Evolutionary conservation across 2,329 filamentous ascomycete genomes (phyloP).

Genomic region (Colletotrichum tofieldiae): DNA sequence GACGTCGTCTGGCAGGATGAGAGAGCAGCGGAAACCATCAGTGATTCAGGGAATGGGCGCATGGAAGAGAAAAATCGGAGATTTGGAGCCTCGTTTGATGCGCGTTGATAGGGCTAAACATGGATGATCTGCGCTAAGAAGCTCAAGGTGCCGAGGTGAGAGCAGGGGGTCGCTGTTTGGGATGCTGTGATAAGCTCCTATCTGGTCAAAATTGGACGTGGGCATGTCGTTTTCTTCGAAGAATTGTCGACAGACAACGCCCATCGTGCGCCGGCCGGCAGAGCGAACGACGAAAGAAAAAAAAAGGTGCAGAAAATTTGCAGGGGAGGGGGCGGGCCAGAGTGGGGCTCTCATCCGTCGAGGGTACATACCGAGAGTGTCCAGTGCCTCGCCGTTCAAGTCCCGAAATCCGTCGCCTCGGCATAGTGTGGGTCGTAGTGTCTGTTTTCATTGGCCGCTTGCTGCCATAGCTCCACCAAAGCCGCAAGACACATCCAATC

Average conservation of each 20-base stretch:
- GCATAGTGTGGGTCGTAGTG: background rate
- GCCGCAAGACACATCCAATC: background rate
- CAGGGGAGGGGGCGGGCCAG: background rate
- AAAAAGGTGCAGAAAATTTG: constrained; percentile 15
- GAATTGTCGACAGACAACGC: background rate
- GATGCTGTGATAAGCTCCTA: background rate
- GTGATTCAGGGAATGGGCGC: background rate
- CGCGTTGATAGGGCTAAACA: constrained; percentile 19
- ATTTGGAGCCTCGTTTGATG: constrained; percentile 7
- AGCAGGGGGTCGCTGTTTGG: background rate
- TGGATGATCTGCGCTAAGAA: constrained; percentile 34
- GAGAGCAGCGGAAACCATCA: constrained; percentile 1
- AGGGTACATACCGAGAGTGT: background rate
- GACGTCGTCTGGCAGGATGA: background rate
- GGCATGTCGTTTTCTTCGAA: background rate
- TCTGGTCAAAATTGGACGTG: background rate
- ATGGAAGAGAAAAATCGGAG: constrained; percentile 14
- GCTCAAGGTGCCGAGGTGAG: constrained; percentile 32
- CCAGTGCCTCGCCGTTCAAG: background rate
- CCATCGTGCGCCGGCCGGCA: background rate
- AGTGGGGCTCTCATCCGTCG: background rate
- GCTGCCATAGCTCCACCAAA: background rate
- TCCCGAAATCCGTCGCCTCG: constrained; percentile 41
- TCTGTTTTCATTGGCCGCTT: background rate
- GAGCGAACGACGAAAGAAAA: background rate